Evolutionary conservation across 805 yeast species (phyloP), one percentile per base, ranked within the genome.

Genomic region (Candida verbasci): DNA sequence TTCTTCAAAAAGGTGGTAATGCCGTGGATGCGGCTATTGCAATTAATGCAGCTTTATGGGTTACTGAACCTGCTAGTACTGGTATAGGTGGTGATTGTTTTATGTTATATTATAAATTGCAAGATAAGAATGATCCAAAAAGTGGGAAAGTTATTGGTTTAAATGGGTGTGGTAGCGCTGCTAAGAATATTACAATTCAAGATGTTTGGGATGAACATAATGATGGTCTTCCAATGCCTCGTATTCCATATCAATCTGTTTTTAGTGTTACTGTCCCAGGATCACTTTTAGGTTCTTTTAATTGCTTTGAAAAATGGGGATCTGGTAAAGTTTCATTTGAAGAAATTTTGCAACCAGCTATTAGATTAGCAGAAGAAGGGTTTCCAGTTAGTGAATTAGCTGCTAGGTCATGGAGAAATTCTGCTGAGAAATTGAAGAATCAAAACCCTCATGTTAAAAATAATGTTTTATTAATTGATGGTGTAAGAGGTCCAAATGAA

Each of bases 241-340:
- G 86, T 49, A 62, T 83, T 21, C 76, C 76, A 0, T 48, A 48
- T 9, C 60, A 61, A 21, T 79, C 86, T 2, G 72, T 78, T 3
- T 76, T 76, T 40, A 59, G 82, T 0, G 75, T 80, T 6, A 80
- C 79, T 35, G 88, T 84, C 4, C 93, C 93, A 0, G 94, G 94
- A 4, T 81, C 86, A 1, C 70, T 83, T 32, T 86, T 86, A 5
- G 91, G 86, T 0, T 85, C 93, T 93, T 53, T 69, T 30, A 93
- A 84, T 54, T 74, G 86, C 3, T 60, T 73, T 25, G 78, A 75
- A 28, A 62, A 58, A 40, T 84, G 88, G 86, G 93, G 94, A 1
- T 76, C 84, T 18, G 83, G 84, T 2, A 75, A 74, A 6, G 76
- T 84, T 9, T 48, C 77, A 0, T 56, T 83, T 47, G 73, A 55